phyloP scores from a whole-genome alignment of 2,329 filamentous ascomycete species.

The Thelonectria blattea region DNA sequence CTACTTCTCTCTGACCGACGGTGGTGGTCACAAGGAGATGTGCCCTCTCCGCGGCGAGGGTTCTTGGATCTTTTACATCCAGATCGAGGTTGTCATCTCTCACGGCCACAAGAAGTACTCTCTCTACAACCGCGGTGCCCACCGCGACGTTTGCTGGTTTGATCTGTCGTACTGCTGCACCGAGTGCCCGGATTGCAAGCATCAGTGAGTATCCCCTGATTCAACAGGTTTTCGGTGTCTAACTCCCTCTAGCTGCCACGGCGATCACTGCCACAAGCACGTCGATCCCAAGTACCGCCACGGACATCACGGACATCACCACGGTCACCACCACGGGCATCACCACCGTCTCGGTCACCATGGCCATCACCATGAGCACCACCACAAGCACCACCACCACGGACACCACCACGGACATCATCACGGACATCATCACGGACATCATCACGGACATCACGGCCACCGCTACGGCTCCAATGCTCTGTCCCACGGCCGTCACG shows the following conservation, averaged over 20 bases:
- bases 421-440: no score
- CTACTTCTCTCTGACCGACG: slow-evolving; percentile 34
- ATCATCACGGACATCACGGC: not conserved
- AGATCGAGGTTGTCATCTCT: slow-evolving; percentile 33
- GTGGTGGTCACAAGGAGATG: slow-evolving; percentile 33
- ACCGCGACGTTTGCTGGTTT: slow-evolving; percentile 35
- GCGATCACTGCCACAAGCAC: not conserved
- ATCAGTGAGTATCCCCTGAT: slow-evolving; percentile 15
- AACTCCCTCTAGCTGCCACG: not conserved
- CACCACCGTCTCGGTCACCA: not conserved
- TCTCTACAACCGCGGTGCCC: slow-evolving; percentile 34
- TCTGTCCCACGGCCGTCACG: not conserved
- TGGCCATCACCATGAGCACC: not conserved
- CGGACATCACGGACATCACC: not conserved
- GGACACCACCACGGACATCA: not conserved
- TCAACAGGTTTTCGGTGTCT: not conserved
- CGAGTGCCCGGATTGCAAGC: slow-evolving; percentile 33
- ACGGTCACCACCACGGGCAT: not conserved
- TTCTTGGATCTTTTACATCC: slow-evolving; percentile 39
- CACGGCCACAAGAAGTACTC: slow-evolving; percentile 33
- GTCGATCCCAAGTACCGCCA: not conserved
- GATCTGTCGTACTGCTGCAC: slow-evolving; percentile 37
- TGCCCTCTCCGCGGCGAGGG: slow-evolving; percentile 36
- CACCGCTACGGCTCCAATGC: not conserved
- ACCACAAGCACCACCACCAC: not conserved